These are phyloP conservation scores for Melaleuca quinquenervia DNA, from an alignment of 345 rosid genomes.

Conservation along the genomic window DNA sequence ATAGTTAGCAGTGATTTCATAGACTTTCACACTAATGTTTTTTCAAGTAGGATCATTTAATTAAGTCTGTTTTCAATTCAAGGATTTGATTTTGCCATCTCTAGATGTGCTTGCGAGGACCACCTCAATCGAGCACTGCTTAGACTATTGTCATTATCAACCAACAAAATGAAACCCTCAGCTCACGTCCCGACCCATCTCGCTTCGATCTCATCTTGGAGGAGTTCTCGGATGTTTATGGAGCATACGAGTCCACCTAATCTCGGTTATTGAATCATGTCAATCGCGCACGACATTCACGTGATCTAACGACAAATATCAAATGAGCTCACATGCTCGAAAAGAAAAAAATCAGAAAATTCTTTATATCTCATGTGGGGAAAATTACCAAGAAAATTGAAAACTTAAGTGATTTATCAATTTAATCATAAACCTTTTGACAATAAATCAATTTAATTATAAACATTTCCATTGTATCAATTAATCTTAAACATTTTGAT, in stretches of 20 bases:
- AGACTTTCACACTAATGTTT: too few species aligned
- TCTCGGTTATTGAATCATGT: neutral
- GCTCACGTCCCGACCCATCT: neutral
- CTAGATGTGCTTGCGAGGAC: neutral
- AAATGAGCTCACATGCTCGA: neutral
- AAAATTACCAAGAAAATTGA: neutral
- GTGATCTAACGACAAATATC: neutral
- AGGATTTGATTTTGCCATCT: neutral
- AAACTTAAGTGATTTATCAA: too few species aligned
- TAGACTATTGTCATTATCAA: neutral
- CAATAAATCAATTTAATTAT: too few species aligned
- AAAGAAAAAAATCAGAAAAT: neutral
- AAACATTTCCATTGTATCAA: too few species aligned
- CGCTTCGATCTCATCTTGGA: neutral
- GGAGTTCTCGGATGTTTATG: neutral
- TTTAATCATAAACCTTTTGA: too few species aligned
- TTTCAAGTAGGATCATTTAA: neutral
- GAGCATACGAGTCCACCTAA: neutral
- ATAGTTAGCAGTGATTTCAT: too few species aligned
- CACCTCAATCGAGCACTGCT: neutral
- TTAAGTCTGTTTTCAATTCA: neutral
- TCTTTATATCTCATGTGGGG: neutral
- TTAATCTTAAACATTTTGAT: too few species aligned
- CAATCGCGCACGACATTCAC: neutral
- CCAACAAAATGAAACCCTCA: neutral